Evolutionary conservation across 129 eudicot species (phyloP).

Genomic region (Lactuca saligna): DNA sequence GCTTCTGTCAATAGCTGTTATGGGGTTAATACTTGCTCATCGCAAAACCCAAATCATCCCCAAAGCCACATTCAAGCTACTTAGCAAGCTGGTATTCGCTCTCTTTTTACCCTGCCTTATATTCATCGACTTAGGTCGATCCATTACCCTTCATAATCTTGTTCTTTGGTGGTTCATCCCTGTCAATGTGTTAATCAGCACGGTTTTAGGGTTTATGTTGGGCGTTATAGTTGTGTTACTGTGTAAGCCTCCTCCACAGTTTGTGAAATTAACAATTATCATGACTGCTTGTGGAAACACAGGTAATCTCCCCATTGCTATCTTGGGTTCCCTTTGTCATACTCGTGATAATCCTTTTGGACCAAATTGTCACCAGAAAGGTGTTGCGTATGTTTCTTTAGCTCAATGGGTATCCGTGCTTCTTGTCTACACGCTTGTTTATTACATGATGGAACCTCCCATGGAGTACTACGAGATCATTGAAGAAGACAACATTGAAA

Average conservation of each 20-base stretch:
- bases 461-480: conserved; percentile 42
- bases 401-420: conserved; percentile 50
- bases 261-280: conserved; percentile 37
- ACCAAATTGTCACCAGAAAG: conserved; percentile 34
- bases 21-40: conserved; percentile 44
- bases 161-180: conserved; percentile 58
- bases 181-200: conserved; percentile 44
- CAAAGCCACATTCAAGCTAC: conserved; percentile 45
- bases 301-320: conserved; percentile 52
- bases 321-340: conserved; percentile 47
- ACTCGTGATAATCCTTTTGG: conserved; percentile 38
- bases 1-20: conserved; percentile 34
- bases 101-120: conserved; percentile 55
- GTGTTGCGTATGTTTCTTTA: conserved; percentile 53
- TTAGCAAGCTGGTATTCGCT: conserved; percentile 46
- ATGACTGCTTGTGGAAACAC: conserved; percentile 56
- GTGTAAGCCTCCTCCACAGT: conserved; percentile 50
- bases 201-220: conserved; percentile 38
- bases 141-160: conserved; percentile 34
- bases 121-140: conserved; percentile 42
- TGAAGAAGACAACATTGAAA: conserved; percentile 25
- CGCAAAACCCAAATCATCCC: conserved; percentile 37
- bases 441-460: conserved; percentile 65
- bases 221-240: conserved; percentile 40
- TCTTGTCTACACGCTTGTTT: conserved; percentile 51